These are phyloP conservation scores for Coniophora puteana DNA, from an alignment of 1,284 basidiomycete genomes.

Conservation along the genomic window DNA sequence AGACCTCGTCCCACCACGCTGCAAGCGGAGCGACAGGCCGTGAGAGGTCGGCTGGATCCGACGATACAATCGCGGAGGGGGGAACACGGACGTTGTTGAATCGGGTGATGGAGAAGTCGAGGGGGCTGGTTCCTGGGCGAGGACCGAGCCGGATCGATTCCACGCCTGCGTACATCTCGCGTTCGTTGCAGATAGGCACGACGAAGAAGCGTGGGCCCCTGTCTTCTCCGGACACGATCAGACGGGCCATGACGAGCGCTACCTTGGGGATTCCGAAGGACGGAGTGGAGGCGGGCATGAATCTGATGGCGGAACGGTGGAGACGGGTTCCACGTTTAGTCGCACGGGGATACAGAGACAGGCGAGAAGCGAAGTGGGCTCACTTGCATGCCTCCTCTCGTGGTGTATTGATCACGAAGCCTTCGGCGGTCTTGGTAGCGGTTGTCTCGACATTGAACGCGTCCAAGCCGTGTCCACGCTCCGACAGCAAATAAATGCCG, in stretches of 20 bases:
- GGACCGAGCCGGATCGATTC: slow-evolving; percentile 16
- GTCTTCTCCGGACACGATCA: slow-evolving; percentile 45
- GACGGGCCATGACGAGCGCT: slow-evolving; percentile 49
- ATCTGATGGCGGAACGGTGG: slow-evolving; percentile 34
- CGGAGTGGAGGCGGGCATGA: slow-evolving; percentile 57
- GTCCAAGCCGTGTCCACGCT: slow-evolving; percentile 58
- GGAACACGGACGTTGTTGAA: slow-evolving; percentile 19
- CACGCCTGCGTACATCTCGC: slow-evolving; percentile 36
- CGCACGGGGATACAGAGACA: neutral
- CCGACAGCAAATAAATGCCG: slow-evolving; percentile 48
- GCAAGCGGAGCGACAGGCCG: slow-evolving; percentile 35
- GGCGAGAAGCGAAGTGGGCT: slow-evolving; percentile 14
- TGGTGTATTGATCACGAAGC: slow-evolving; percentile 52
- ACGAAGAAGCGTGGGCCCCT: slow-evolving; percentile 50
- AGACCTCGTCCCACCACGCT: slow-evolving; percentile 49
- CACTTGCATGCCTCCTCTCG: slow-evolving; percentile 55
- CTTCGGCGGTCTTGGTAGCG: slow-evolving; percentile 44
- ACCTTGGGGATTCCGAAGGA: slow-evolving; percentile 47
- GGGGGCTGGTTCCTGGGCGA: slow-evolving; percentile 18
- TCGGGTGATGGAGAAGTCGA: slow-evolving; percentile 21
- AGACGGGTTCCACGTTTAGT: neutral
- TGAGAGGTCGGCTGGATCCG: slow-evolving; percentile 35
- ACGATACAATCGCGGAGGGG: slow-evolving; percentile 35
- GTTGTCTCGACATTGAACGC: slow-evolving; percentile 58
- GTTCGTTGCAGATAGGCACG: slow-evolving; percentile 44